Evolutionary conservation across 192 early-diverging fungal genomes (phyloP).

Genomic region (Podochytrium sp.): DNA sequence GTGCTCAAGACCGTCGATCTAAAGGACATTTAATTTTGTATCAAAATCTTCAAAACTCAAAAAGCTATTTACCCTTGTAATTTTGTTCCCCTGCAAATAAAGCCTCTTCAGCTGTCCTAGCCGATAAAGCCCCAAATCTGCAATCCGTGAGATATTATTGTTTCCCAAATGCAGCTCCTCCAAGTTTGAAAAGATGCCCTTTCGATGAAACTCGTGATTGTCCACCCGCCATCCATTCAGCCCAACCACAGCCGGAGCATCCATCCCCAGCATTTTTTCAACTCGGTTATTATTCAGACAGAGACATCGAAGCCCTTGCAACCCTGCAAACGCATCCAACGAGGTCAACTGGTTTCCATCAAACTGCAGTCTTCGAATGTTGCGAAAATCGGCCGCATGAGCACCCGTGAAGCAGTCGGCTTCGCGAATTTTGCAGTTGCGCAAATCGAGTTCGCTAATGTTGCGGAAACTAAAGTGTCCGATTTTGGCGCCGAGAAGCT

Average conservation of each 20-base stretch:
- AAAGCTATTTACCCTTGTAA: constrained; percentile 45
- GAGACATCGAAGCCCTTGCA: constrained; percentile 49
- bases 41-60: neutral
- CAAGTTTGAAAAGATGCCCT: constrained; percentile 46
- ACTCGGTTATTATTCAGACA: constrained; percentile 59
- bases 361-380: constrained; percentile 58
- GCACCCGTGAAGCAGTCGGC: constrained; percentile 57
- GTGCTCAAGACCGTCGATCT: constrained; percentile 65
- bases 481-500: constrained; percentile 63
- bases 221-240: constrained; percentile 39
- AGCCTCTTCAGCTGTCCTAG: constrained; percentile 53
- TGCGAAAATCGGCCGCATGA: constrained; percentile 49
- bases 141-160: constrained; percentile 54
- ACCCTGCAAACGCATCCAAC: constrained; percentile 52
- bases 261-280: constrained; percentile 50
- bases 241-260: constrained; percentile 35
- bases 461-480: constrained; percentile 59
- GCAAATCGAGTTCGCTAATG: constrained; percentile 62
- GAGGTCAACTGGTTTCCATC: constrained; percentile 59
- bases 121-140: constrained; percentile 55
- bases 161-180: constrained; percentile 64
- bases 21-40: neutral
- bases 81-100: constrained; percentile 60
- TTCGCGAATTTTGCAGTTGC: constrained; percentile 66
- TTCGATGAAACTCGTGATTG: constrained; percentile 31